Evolutionary conservation across 805 yeast genomes (phyloP).

Genomic region (Metschnikowia peoriensis): DNA sequence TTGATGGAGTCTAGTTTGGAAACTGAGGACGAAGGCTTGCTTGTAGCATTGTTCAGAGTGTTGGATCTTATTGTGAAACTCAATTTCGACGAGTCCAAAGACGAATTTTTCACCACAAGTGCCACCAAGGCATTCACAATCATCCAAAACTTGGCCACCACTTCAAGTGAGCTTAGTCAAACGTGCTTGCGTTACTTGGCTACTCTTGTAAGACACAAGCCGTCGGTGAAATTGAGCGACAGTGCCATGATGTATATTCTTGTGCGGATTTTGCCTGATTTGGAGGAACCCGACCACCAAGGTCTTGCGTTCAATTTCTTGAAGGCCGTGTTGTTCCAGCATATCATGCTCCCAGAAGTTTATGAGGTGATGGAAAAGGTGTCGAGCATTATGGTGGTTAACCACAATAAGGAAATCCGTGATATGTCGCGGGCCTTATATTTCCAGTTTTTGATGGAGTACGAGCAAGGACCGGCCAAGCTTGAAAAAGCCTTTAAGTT

Average conservation of each 20-base stretch:
- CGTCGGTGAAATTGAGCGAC: constrained; percentile 63
- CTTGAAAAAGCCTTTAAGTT: constrained; percentile 79
- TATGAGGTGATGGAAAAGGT: constrained; percentile 85
- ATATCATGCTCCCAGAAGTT: constrained; percentile 77
- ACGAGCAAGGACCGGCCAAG: constrained; percentile 87
- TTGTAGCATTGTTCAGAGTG: constrained; percentile 63
- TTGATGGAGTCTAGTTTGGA: constrained; percentile 57
- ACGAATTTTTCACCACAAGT: constrained; percentile 52
- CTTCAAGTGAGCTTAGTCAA: constrained; percentile 78
- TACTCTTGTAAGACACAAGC: constrained; percentile 65
- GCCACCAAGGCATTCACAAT: constrained; percentile 61
- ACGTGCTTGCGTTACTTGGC: constrained; percentile 73
- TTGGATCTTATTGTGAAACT: constrained; percentile 59
- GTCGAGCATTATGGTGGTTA: constrained; percentile 83
- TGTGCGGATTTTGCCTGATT: constrained; percentile 74
- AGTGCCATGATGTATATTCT: constrained; percentile 72
- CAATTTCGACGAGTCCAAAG: constrained; percentile 56
- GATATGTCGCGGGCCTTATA: constrained; percentile 81
- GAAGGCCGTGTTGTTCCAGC: constrained; percentile 72
- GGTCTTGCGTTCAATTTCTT: constrained; percentile 84
- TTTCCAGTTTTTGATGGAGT: constrained; percentile 85
- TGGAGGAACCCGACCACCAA: constrained; percentile 86
- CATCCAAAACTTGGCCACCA: constrained; percentile 72
- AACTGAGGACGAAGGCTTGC: constrained; percentile 76
- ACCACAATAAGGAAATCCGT: constrained; percentile 77